These are phyloP conservation scores for Pleoardoris graminearum DNA, from an alignment of 2,329 filamentous ascomycete species.

Conservation along the genomic window DNA sequence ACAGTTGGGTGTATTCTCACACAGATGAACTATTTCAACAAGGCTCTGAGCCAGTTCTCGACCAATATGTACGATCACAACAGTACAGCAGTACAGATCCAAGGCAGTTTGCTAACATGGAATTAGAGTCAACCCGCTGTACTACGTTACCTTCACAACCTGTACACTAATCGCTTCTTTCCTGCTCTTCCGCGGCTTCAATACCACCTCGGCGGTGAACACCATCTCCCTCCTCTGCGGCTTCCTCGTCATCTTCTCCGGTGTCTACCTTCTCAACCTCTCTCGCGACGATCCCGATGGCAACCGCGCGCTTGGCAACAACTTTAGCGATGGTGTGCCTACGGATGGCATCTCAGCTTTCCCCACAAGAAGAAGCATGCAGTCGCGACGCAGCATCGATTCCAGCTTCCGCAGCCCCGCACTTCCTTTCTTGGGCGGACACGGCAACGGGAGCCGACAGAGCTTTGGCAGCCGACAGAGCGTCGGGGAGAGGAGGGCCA, in stretches of 20 bases:
- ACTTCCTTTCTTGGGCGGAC: conserved; percentile 53
- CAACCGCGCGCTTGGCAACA: conserved; percentile 59
- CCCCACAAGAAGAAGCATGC: conserved; percentile 92
- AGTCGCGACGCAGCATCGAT: conserved; percentile 70
- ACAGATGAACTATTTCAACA: conserved; percentile 99
- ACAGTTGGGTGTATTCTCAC: conserved; percentile 92
- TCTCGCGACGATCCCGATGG: conserved; percentile 89
- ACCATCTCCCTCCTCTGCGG: conserved; percentile 90
- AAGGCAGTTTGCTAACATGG: conserved; percentile 13
- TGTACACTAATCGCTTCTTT: conserved; percentile 93
- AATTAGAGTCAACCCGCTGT: conserved; percentile 84
- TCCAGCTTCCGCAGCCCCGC: conserved; percentile 55
- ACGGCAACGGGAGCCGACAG: conserved; percentile 38
- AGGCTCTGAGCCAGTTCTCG: conserved; percentile 92
- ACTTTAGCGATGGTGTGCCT: conserved; percentile 73
- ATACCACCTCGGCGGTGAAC: conserved; percentile 88
- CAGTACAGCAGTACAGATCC: neutral
- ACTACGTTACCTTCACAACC: conserved; percentile 97
- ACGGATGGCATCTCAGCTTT: conserved; percentile 89
- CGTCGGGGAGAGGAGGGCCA: conserved; percentile 70
- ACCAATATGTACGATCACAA: conserved; percentile 79
- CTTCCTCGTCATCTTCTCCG: conserved; percentile 92
- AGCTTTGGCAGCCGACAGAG: conserved; percentile 29
- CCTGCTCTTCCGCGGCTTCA: conserved; percentile 94
- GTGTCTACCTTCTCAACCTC: conserved; percentile 95